Percentiles rank a stretch among this genome's conserved stretches.
phyloP scores from a whole-genome alignment of 805 yeast species.

The Ogataea philodendri region DNA sequence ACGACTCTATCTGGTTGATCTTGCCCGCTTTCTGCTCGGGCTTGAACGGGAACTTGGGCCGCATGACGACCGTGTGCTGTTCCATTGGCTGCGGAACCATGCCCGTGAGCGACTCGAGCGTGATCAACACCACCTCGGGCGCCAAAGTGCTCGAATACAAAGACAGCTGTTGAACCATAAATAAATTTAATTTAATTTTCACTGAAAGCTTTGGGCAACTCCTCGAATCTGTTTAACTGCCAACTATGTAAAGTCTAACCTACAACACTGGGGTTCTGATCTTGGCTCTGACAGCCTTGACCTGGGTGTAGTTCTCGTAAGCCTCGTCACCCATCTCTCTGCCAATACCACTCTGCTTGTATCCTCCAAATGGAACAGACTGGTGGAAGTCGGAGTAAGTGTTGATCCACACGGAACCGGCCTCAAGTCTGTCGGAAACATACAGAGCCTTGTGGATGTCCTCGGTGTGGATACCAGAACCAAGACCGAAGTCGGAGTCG shows the following conservation, averaged over 20 bases:
- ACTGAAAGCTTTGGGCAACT: too few species aligned
- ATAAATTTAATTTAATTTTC: background rate
- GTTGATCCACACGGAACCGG: constrained; percentile 85
- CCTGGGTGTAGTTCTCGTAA: constrained; percentile 62
- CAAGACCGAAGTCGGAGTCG: constrained; percentile 77
- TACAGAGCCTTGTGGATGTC: constrained; percentile 64
- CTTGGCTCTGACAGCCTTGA: constrained; percentile 60
- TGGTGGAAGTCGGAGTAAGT: constrained; percentile 67
- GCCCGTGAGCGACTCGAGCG: constrained; percentile 54
- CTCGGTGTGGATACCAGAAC: constrained; percentile 82
- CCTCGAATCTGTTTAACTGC: too few species aligned
- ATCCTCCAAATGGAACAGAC: constrained; percentile 71
- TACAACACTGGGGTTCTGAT: constrained; percentile 24
- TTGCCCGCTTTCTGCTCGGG: constrained; percentile 57
- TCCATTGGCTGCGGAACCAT: constrained; percentile 43
- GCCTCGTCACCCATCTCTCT: constrained; percentile 73
- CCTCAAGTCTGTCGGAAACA: constrained; percentile 63
- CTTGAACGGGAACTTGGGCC: constrained; percentile 49
- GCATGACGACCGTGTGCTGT: constrained; percentile 48
- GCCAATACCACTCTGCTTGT: constrained; percentile 65
- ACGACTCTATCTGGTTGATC: constrained; percentile 56
- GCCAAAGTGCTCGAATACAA: constrained; percentile 43
- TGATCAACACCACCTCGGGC: constrained; percentile 42
- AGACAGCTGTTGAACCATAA: constrained; percentile 56
- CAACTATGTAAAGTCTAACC: too few species aligned